Evolutionary conservation across 78 protist species (phyloP), one percentile per base, ranked within the genome.

Genomic region (slime mould (Dictyostelium discoideum)): DNA sequence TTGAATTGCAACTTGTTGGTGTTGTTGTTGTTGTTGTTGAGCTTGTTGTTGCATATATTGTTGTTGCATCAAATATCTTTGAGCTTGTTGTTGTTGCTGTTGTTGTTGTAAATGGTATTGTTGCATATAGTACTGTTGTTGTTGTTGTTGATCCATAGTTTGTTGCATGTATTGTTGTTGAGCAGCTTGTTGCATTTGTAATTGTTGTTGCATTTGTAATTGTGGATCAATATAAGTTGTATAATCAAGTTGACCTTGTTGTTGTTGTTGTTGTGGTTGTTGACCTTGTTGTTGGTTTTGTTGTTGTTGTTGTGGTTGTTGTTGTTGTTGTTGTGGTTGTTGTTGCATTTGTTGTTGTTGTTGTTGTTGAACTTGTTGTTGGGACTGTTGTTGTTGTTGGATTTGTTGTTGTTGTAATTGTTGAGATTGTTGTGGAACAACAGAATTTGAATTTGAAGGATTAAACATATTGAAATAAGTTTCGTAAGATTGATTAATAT

Each of bases 401-500:
- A 8, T 4, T 29, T 76, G 85, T 60, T 39, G 8, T 32, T 42
- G 46, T 42, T 42, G 46, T 42, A 5, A 5, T 42, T 85, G 83
- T 26, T 73, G 69, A 13, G 8, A 20, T 20, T 60, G 69, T 79
- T 87, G 93, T 22, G 93, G 93, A 5, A 87, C 93, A 40, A 87
- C 93, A 54, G 87, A 63, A 79, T 32, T 78, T 79, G 86, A 8
- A 16, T 32, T 78, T 22, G 81, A 16, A 3, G 44, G 8, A 44
- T 76, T 69, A 81, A 81, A 81, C 87, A 89, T 81, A 81, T 80
- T 81, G 26, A 89, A 89, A 65, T 89, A 89, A 50, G 77, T 57
- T 24, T 89, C 87, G 32, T 89, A 81, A 7, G 94, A 89, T 65
- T 89, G 94, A 7, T 89, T 89, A 1, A 87, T 89, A 11, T 81